Conservation (phyloP, 257 asterid species). For the Salvia miltiorrhiza region DNA sequence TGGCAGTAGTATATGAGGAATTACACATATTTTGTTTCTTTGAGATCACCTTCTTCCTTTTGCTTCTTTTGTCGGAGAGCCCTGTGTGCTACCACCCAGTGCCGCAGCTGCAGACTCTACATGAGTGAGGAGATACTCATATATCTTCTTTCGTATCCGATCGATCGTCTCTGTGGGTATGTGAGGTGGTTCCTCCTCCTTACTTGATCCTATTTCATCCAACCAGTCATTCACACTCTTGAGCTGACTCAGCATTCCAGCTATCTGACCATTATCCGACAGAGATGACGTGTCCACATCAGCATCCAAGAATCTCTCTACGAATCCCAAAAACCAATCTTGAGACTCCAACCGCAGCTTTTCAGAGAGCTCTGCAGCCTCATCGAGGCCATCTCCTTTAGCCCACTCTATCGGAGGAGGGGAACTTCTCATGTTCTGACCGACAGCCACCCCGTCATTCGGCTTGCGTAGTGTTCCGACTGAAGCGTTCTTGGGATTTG, state of each 20-base stretch:
- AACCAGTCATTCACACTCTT: slow-evolving; percentile 96
- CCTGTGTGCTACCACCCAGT: slow-evolving; percentile 65
- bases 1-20: slow-evolving; percentile 18
- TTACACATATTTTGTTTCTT: background rate
- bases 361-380: slow-evolving; percentile 83
- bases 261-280: slow-evolving; percentile 89
- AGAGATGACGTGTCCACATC: slow-evolving; percentile 73
- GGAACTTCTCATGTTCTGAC: slow-evolving; percentile 41
- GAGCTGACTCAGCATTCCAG: slow-evolving; percentile 88
- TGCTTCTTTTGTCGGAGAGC: slow-evolving; percentile 43
- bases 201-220: slow-evolving; percentile 65
- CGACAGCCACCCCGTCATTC: slow-evolving; percentile 37
- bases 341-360: slow-evolving; percentile 65
- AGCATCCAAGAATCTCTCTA: slow-evolving; percentile 86
- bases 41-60: slow-evolving; percentile 50
- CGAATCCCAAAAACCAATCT: slow-evolving; percentile 92
- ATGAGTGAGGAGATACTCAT: slow-evolving; percentile 92
- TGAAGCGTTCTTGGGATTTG: slow-evolving; percentile 41
- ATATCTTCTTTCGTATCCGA: slow-evolving; percentile 89
- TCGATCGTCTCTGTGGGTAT: slow-evolving; percentile 64
- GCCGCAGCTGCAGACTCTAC: slow-evolving; percentile 98
- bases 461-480: slow-evolving; percentile 46
- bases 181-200: slow-evolving; percentile 59
- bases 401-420: slow-evolving; percentile 79
- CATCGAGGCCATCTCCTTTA: slow-evolving; percentile 81